Evolutionary conservation across 306 rosid genomes (phyloP).

Genomic region (Malus sieversii): DNA sequence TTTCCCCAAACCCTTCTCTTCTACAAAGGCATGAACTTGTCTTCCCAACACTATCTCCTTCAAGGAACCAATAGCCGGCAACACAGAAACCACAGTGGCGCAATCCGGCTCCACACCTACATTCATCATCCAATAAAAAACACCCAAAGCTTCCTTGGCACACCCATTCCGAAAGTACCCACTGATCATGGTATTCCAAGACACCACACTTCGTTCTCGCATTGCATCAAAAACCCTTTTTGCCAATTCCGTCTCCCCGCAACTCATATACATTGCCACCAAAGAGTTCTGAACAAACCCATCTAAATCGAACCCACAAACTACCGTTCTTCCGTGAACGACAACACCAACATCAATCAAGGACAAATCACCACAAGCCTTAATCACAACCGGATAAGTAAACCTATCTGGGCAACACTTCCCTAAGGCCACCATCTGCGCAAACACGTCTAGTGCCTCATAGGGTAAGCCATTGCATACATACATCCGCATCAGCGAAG

Average conservation of each 20-base stretch:
- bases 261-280: conserved; percentile 80
- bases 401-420: conserved; percentile 43
- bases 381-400: conserved; percentile 60
- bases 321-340: conserved; percentile 55
- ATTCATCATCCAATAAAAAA: conserved; percentile 54
- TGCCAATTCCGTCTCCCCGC: conserved; percentile 45
- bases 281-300: conserved; percentile 60
- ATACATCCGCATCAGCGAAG: conserved; percentile 50
- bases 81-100: conserved; percentile 66
- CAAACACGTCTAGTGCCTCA: conserved; percentile 51
- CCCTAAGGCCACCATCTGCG: conserved; percentile 40
- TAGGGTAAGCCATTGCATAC: conserved; percentile 29
- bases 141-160: conserved; percentile 37
- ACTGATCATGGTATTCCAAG: conserved; percentile 79
- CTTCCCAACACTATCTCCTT: conserved; percentile 47
- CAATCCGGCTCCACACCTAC: conserved; percentile 58
- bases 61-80: conserved; percentile 66
- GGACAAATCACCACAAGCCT: conserved; percentile 61
- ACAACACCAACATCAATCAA: conserved; percentile 39
- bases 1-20: conserved; percentile 46
- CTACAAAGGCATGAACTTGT: conserved; percentile 42
- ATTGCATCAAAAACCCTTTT: conserved; percentile 46
- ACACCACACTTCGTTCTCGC: conserved; percentile 53
- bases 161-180: conserved; percentile 58
- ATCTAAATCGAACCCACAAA: conserved; percentile 39